These are phyloP conservation scores for Sugiyamaella valdiviana DNA, from an alignment of 805 yeast species.

Conservation along the genomic window DNA sequence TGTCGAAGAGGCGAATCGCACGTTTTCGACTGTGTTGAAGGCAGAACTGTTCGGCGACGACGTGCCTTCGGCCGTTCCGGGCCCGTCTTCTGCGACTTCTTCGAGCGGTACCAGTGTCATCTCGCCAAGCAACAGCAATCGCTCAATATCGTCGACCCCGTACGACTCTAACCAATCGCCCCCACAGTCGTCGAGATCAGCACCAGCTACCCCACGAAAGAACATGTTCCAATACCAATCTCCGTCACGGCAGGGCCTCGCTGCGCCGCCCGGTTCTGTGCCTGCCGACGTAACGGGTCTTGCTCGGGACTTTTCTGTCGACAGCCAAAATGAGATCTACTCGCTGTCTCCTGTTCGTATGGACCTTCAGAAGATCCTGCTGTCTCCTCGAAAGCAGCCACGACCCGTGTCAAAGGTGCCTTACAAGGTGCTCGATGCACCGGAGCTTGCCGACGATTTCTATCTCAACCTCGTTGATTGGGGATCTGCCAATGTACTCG, in stretches of 20 bases:
- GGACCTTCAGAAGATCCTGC: constrained; percentile 71
- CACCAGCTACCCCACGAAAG: constrained; percentile 39
- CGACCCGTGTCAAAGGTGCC: constrained; percentile 82
- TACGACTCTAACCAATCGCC: background rate
- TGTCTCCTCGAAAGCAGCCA: constrained; percentile 76
- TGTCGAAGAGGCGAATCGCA: constrained; percentile 78
- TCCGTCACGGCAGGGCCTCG: constrained; percentile 8
- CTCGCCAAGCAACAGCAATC: background rate
- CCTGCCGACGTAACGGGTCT: background rate
- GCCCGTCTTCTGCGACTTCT: constrained; percentile 7
- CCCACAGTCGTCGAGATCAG: constrained; percentile 13
- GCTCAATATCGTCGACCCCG: background rate
- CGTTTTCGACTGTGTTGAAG: constrained; percentile 78
- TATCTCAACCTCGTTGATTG: constrained; percentile 89
- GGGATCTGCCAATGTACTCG: constrained; percentile 84
- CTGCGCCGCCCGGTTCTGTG: background rate
- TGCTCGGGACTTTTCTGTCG: constrained; percentile 29
- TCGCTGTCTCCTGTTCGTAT: constrained; percentile 83
- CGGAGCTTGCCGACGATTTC: constrained; percentile 89
- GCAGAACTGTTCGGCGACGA: constrained; percentile 90
- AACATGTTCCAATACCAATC: constrained; percentile 36
- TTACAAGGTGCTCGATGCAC: constrained; percentile 90
- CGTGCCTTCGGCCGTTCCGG: constrained; percentile 43
- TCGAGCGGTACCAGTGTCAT: constrained; percentile 1
- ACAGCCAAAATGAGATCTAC: constrained; percentile 66